These are phyloP conservation scores for Fusarium ramigenum DNA, from an alignment of 2,329 filamentous ascomycete genomes.

Conservation along the genomic window DNA sequence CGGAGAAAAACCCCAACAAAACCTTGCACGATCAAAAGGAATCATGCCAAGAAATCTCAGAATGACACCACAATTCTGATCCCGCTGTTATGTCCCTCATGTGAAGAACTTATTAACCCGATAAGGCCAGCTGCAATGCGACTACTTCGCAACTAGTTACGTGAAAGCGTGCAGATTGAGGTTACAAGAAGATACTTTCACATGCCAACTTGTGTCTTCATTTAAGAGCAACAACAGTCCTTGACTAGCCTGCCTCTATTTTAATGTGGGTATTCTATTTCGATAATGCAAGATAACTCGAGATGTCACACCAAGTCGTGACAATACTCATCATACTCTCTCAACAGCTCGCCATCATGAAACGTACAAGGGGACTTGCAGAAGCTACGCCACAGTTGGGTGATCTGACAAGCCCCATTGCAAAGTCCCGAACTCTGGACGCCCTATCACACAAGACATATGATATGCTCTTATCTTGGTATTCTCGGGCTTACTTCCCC, in stretches of 20 bases:
- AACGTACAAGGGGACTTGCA: background rate
- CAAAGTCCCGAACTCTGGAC: background rate
- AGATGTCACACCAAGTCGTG: background rate
- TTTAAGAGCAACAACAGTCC: background rate
- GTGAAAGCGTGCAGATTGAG: background rate
- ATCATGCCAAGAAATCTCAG: constrained; percentile 10
- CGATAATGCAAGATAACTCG: background rate
- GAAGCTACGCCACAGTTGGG: background rate
- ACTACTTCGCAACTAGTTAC: background rate
- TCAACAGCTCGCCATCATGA: background rate
- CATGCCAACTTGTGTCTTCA: constrained; percentile 4
- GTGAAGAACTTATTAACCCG: constrained; percentile 4
- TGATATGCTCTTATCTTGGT: constrained; percentile 8
- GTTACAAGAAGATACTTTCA: constrained; percentile 6
- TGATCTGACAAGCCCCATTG: background rate
- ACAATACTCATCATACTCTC: background rate
- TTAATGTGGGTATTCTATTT: background rate
- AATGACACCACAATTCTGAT: constrained; percentile 10
- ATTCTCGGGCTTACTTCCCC: constrained; percentile 3
- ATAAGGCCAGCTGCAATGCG: constrained; percentile 7
- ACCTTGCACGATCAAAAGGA: constrained; percentile 3
- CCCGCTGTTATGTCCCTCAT: constrained; percentile 8
- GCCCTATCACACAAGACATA: constrained; percentile 12
- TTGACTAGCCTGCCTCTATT: background rate
- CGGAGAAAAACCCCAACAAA: constrained; percentile 10